Evolutionary conservation across 2,329 filamentous ascomycete genomes (phyloP).

Genomic region (Ceratocystis destructans): DNA sequence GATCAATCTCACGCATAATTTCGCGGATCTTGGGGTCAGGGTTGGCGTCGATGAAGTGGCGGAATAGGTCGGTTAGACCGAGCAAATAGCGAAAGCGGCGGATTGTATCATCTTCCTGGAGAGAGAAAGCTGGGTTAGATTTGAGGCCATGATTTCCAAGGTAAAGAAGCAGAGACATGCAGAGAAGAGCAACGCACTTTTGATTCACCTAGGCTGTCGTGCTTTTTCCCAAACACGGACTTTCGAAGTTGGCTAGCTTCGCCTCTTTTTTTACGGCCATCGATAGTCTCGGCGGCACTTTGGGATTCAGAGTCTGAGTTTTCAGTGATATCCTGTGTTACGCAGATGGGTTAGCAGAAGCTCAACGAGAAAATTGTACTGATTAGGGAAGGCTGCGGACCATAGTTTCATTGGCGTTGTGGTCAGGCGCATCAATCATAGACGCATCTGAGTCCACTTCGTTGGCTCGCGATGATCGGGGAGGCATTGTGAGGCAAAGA

Average conservation of each 20-base stretch:
- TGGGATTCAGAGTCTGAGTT: constrained; percentile 67
- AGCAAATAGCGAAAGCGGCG: constrained; percentile 88
- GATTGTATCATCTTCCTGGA: constrained; percentile 83
- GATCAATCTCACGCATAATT: constrained; percentile 87
- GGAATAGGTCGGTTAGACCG: constrained; percentile 89
- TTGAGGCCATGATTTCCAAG: constrained; percentile 2
- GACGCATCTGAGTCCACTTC: constrained; percentile 47
- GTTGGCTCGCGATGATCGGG: constrained; percentile 38
- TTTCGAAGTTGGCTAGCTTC: constrained; percentile 82
- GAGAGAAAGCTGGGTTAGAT: constrained; percentile 11
- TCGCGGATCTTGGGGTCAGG: constrained; percentile 89
- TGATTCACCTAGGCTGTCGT: constrained; percentile 78
- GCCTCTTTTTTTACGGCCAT: constrained; percentile 71
- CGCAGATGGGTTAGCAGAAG: neutral
- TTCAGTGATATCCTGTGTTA: constrained; percentile 44
- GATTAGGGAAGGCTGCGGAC: neutral
- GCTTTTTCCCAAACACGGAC: constrained; percentile 89
- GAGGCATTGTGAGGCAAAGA: constrained; percentile 35
- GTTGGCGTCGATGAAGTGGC: constrained; percentile 97
- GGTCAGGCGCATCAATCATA: constrained; percentile 45
- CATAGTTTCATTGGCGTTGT: constrained; percentile 24
- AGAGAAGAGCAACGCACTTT: constrained; percentile 46
- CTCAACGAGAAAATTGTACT: neutral
- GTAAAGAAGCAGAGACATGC: neutral
- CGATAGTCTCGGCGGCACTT: constrained; percentile 57